A percentile compares a stretch with the other conserved stretches of the same genome.
Evolutionary conservation across 495 filamentous ascomycete genomes (phyloP).

Genomic region (Xylaria palmicola): DNA sequence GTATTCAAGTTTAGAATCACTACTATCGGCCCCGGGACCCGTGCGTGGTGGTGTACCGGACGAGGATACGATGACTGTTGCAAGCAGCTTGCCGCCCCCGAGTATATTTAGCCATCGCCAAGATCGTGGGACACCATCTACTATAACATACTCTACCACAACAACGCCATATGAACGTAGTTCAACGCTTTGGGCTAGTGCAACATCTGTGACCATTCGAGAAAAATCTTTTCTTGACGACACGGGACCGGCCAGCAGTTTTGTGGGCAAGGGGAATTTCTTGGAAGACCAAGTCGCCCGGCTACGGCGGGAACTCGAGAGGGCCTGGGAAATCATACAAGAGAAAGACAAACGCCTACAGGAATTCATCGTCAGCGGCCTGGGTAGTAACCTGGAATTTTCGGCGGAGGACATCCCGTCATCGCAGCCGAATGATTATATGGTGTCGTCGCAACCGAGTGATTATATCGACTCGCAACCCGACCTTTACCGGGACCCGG

Average conservation of each 20-base stretch:
- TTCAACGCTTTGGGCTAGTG: neutral
- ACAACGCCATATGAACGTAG: neutral
- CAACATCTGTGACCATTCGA: neutral
- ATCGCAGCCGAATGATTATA: neutral
- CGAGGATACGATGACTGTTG: conserved; percentile 5
- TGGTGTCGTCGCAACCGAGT: neutral
- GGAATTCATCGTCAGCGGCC: neutral
- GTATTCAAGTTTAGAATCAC: too few species aligned
- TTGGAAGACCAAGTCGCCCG: neutral
- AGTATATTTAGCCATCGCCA: conserved; percentile 4
- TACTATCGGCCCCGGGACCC: too few species aligned
- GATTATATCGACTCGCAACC: neutral
- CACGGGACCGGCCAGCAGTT: neutral
- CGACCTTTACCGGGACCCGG: neutral
- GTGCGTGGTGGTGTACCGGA: neutral
- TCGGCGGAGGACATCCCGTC: neutral
- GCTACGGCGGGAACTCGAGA: conserved; percentile 2
- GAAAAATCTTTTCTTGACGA: neutral
- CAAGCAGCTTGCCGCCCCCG: conserved; percentile 3
- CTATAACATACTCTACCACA: neutral
- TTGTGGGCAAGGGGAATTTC: neutral
- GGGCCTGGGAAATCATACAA: conserved; percentile 7
- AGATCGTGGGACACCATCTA: conserved; percentile 5
- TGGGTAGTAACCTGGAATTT: neutral
- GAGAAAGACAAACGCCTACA: conserved; percentile 5